A percentile compares a stretch with the other conserved stretches of the same genome.
Evolutionary conservation across 2,329 filamentous ascomycete species (phyloP).

Genomic region (Tetracladium maxilliforme): DNA sequence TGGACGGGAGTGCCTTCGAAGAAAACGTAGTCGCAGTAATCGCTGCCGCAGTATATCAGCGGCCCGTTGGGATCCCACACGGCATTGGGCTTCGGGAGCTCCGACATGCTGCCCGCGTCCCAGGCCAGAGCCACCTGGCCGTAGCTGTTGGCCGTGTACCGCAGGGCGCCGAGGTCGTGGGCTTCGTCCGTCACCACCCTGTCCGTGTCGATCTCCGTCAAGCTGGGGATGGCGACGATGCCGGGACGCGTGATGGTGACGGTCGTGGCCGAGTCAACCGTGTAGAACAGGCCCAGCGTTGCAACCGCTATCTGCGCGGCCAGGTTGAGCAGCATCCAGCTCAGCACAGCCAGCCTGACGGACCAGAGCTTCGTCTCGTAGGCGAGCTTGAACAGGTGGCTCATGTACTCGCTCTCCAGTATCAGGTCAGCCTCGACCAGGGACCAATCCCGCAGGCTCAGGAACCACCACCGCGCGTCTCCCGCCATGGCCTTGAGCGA

Average conservation of each 20-base stretch:
- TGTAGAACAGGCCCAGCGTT: slow-evolving; percentile 24
- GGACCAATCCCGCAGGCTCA: slow-evolving; percentile 19
- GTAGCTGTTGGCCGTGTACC: too few species aligned
- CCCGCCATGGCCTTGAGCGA: slow-evolving; percentile 25
- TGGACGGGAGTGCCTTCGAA: slow-evolving; percentile 13
- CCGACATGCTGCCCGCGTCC: too few species aligned
- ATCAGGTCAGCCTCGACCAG: slow-evolving; percentile 22
- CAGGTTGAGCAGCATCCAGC: slow-evolving; percentile 18
- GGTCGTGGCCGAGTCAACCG: slow-evolving; percentile 20
- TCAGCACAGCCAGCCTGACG: slow-evolving; percentile 12
- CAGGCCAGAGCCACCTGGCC: too few species aligned
- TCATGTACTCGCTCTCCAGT: slow-evolving; percentile 15
- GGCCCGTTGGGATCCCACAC: slow-evolving; percentile 15
- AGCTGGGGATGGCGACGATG: slow-evolving; percentile 19
- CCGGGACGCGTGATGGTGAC: slow-evolving; percentile 16
- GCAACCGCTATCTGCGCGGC: slow-evolving; percentile 26
- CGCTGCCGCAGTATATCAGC: slow-evolving; percentile 7
- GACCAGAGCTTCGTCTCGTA: slow-evolving; percentile 10
- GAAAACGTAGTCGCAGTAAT: slow-evolving; percentile 19
- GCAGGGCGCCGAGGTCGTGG: too few species aligned
- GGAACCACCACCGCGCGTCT: slow-evolving; percentile 29
- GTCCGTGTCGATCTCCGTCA: too few species aligned
- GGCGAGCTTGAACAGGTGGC: slow-evolving; percentile 12
- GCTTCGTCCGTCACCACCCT: too few species aligned
- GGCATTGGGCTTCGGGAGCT: too few species aligned